These are phyloP conservation scores for Boletus coccyginus DNA, from an alignment of 768 basidiomycete genomes.

Conservation along the genomic window DNA sequence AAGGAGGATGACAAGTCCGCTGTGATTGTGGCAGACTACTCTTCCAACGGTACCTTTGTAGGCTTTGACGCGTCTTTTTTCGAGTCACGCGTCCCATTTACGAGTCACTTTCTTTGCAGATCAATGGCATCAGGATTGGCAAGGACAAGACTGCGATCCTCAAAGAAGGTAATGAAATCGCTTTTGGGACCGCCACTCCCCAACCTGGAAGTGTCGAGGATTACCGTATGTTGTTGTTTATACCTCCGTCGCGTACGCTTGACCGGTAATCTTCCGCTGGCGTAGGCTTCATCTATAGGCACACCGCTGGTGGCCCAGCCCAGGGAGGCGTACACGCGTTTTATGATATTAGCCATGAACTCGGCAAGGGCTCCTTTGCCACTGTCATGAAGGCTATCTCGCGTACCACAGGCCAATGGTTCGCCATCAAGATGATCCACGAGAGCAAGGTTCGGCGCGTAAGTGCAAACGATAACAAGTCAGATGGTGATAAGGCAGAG, in stretches of 20 bases:
- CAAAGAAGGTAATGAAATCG: constrained; percentile 75
- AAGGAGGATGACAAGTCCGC: constrained; percentile 30
- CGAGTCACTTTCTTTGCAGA: constrained; percentile 17
- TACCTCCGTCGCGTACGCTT: neutral
- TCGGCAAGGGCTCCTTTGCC: constrained; percentile 92
- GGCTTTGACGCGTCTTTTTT: constrained; percentile 19
- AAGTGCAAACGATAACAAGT: constrained; percentile 29
- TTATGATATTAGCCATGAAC: constrained; percentile 66
- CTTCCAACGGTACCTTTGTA: constrained; percentile 47
- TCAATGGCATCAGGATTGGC: constrained; percentile 42
- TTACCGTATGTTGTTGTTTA: constrained; percentile 54
- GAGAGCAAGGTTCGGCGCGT: constrained; percentile 43
- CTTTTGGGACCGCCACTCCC: constrained; percentile 63
- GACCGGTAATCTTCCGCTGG: neutral
- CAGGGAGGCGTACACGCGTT: constrained; percentile 55
- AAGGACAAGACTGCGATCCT: constrained; percentile 40
- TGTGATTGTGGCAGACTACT: constrained; percentile 34
- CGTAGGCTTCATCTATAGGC: constrained; percentile 71
- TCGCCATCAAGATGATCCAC: constrained; percentile 88
- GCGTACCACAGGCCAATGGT: constrained; percentile 66
- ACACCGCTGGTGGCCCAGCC: constrained; percentile 49
- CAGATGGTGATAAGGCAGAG: constrained; percentile 30
- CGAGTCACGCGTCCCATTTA: constrained; percentile 10
- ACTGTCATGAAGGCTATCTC: constrained; percentile 83
- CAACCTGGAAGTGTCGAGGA: constrained; percentile 59